Percentiles rank a stretch among this genome's conserved stretches.
These are phyloP conservation scores for Xylaria telfairii DNA, from an alignment of 495 filamentous ascomycete genomes.

Conservation along the genomic window DNA sequence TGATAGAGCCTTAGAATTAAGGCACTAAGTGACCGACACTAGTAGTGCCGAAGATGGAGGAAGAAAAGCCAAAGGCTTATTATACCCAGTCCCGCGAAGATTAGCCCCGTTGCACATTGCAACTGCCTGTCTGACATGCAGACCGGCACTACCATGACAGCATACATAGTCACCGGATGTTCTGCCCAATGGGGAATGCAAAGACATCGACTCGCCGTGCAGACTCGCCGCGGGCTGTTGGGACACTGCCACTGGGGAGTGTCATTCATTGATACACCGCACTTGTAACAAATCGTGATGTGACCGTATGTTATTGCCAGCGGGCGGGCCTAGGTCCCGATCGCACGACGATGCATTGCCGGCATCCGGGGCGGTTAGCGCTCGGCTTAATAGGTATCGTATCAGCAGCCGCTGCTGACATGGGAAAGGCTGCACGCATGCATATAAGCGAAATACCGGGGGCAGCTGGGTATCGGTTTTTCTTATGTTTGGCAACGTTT, in stretches of 20 bases:
- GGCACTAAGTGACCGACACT: not conserved
- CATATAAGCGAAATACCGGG: slow-evolving; percentile 1
- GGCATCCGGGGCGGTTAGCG: slow-evolving; percentile 11
- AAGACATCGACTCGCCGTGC: not conserved
- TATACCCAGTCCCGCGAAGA: not conserved
- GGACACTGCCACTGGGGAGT: slow-evolving; percentile 9
- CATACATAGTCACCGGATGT: not conserved
- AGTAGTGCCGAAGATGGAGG: not conserved
- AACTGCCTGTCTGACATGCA: slow-evolving; percentile 1
- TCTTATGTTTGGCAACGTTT: slow-evolving; percentile 8
- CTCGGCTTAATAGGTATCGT: slow-evolving; percentile 1
- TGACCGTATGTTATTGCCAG: not conserved
- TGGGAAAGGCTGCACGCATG: not conserved
- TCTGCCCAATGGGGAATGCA: not conserved
- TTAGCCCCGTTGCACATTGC: not conserved
- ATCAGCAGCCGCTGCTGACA: slow-evolving; percentile 16
- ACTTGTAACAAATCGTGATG: not conserved
- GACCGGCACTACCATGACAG: not conserved
- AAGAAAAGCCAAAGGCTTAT: not conserved
- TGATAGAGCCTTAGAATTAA: not conserved
- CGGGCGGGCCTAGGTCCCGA: slow-evolving; percentile 1
- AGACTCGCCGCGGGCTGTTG: not conserved
- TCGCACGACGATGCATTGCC: not conserved
- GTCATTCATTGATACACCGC: not conserved
- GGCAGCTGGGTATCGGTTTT: not conserved